Base-by-base conservation (phyloP, 768 basidiomycete genomes). In the Sarcodon sp. region DNA sequence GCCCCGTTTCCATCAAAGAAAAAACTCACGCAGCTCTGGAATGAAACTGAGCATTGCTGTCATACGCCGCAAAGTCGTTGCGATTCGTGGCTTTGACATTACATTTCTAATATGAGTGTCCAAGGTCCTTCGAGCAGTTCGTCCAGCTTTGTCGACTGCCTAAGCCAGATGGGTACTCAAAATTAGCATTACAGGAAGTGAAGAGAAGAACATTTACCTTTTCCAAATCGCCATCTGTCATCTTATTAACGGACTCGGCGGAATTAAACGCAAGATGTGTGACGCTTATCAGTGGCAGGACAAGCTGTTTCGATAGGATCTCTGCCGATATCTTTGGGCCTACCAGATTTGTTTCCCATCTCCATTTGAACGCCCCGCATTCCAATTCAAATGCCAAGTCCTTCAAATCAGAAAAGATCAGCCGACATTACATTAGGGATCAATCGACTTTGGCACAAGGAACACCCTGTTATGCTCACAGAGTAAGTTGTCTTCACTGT, bases 91-190 rank as follows among this genome's bases (percentile, higher is more conserved):
- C 57, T 74, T 81, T 31, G 80, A 76, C 53, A 88, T 61, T 4
- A 76, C 76, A 65, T 83, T 79, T 62, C 75, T 81, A 53, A 87
- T 67, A 62, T 87, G 83, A 34, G 75, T 85, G 59, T 83, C 84
- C 11, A 76, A 56, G 18, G 76, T 73, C 54, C 83, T 72, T 47
- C 85, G 73, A 34, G 80, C 83, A 1, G 77, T 79, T 44, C 80
- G 75, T 36, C 79, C 85, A 43, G 80, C 59, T 57, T 78, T 83
- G 61, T 88, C 86, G 7, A 82, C 67, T 27, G 76, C 69, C 86
- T 87, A 59, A 1, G 34, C 16, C 34, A 31, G 45, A 34, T 46
- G 7, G 31, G 38, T 43, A 18, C 47, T 48, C 53, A 21, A 49
- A 38, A 51, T 51, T 44, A 50, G 27, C 21, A 38, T 38, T 45